Evolutionary conservation across 2,329 filamentous ascomycete species (phyloP).

Genomic region (Claviceps sp.): DNA sequence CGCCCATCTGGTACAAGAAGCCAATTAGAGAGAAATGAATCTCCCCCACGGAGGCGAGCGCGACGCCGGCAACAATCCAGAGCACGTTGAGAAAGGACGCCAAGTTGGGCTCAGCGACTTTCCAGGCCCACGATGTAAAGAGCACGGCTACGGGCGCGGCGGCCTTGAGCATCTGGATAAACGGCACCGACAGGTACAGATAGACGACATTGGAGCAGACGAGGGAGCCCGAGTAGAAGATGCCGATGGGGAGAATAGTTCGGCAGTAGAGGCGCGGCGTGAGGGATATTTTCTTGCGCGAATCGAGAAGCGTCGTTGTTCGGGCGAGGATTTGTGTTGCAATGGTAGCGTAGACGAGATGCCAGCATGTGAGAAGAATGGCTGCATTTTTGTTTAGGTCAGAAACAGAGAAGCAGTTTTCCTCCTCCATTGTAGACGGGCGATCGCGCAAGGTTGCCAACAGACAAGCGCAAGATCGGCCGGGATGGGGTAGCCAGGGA

Average conservation of each 20-base stretch:
- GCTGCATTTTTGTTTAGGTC: slow-evolving; percentile 19
- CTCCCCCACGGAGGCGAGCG: slow-evolving; percentile 45
- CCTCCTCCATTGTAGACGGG: background rate
- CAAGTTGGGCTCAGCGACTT: slow-evolving; percentile 33
- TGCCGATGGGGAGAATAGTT: slow-evolving; percentile 51
- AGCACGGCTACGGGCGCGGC: slow-evolving; percentile 55
- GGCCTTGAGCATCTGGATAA: slow-evolving; percentile 61
- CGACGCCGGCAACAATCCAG: slow-evolving; percentile 39
- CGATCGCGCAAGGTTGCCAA: background rate
- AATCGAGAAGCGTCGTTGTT: slow-evolving; percentile 50
- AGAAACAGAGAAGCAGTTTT: background rate
- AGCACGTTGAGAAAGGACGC: slow-evolving; percentile 33
- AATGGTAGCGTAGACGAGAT: slow-evolving; percentile 51
- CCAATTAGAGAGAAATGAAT: slow-evolving; percentile 54
- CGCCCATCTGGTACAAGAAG: slow-evolving; percentile 57
- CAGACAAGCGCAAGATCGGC: background rate
- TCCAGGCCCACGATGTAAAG: slow-evolving; percentile 48
- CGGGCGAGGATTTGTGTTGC: slow-evolving; percentile 54
- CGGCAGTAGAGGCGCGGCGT: slow-evolving; percentile 46
- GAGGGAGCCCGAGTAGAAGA: slow-evolving; percentile 52
- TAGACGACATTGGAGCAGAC: slow-evolving; percentile 56
- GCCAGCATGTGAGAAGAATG: slow-evolving; percentile 53
- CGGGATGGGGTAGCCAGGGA: background rate
- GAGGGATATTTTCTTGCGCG: slow-evolving; percentile 47
- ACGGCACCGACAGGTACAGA: slow-evolving; percentile 52